Evolutionary conservation across 2,329 filamentous ascomycete genomes (phyloP).

Genomic region (Curvularia verruculosa): DNA sequence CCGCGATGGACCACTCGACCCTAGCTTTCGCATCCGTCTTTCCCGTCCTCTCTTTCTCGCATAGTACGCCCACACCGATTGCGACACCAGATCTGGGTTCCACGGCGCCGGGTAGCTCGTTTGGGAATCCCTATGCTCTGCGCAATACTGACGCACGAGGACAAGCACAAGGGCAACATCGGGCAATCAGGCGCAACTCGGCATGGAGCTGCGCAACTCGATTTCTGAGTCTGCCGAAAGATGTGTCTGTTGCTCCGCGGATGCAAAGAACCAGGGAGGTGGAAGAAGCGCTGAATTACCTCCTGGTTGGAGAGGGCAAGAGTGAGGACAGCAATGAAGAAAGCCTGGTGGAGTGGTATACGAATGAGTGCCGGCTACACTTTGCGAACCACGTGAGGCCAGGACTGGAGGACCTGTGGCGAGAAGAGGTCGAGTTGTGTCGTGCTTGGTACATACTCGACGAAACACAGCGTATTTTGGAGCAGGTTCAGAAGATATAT

Average conservation of each 20-base stretch:
- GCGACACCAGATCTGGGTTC: constrained; percentile 54
- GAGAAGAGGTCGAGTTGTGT: constrained; percentile 29
- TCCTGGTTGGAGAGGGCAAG: constrained; percentile 45
- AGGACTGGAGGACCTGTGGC: constrained; percentile 40
- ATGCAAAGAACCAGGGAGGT: constrained; percentile 37
- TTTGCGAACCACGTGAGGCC: constrained; percentile 47
- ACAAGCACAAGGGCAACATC: constrained; percentile 37
- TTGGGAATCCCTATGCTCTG: constrained; percentile 45
- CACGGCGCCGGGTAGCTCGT: constrained; percentile 47
- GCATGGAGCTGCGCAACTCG: constrained; percentile 57
- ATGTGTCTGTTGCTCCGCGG: constrained; percentile 28
- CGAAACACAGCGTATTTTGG: constrained; percentile 46
- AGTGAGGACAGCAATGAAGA: constrained; percentile 38
- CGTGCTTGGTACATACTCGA: constrained; percentile 43
- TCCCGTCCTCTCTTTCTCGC: constrained; percentile 48
- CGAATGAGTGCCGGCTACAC: constrained; percentile 51
- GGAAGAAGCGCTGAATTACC: constrained; percentile 45
- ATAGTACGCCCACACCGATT: constrained; percentile 53
- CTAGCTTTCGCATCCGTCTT: constrained; percentile 55
- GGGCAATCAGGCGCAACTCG: constrained; percentile 44
- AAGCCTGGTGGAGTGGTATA: constrained; percentile 53
- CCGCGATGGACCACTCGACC: constrained; percentile 44
- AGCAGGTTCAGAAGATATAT: constrained; percentile 48
- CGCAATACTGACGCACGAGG: constrained; percentile 45
- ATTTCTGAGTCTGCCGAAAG: constrained; percentile 47